Base-by-base conservation (phyloP, 2,329 filamentous ascomycete genomes). In the Sphaerulina musiva region DNA sequence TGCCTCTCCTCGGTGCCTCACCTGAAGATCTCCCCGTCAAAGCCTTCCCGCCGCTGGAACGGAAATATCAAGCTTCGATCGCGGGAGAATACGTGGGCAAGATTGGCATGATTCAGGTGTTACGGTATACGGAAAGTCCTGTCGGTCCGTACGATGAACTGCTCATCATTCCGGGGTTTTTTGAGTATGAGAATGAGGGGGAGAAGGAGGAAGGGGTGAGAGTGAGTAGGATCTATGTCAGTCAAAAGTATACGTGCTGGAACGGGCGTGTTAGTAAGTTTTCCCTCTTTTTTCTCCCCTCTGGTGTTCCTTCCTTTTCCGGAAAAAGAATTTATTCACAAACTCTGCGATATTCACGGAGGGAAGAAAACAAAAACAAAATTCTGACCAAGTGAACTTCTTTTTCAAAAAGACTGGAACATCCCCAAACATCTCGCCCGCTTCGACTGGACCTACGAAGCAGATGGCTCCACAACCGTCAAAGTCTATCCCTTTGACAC, bases 61-160 rank as follows among this genome's bases (percentile, higher is more conserved):
- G 54, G 34, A 40, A 57, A 29, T 50, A 57, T 36, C 48, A 51
- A 10, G 43, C 46, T 11, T 31, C 57, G 7, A 55, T 51, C 5
- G 54, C 48, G 11, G 57, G 54, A 12, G 48, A 55, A n/a, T 59
- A 50, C 41, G 36, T 43, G n/a, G 57, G 57, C 6, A 40, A 32
- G n/a, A 12, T 59, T 10, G 60, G 60, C n/a, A 56, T 58, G 54
- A 54, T 62, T 26, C 59, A 59, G 42, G 47, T 62, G 20, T 47
- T 62, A 5, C 56, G 60, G 5, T 62, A 62, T 39, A 59, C 55
- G 6, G 57, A 61, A 23, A 58, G 53, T 49, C 60, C 59, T 10
- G 59, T 59, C 8, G 60, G 60, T 6, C 50, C 56, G 7, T 61
- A 62, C 39, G 60, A 62, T 53, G 60, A 62, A 51, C 46, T 62